Evolutionary conservation across 352 stramenopile species (phyloP).

Genomic region (Plasmopara muralis): DNA sequence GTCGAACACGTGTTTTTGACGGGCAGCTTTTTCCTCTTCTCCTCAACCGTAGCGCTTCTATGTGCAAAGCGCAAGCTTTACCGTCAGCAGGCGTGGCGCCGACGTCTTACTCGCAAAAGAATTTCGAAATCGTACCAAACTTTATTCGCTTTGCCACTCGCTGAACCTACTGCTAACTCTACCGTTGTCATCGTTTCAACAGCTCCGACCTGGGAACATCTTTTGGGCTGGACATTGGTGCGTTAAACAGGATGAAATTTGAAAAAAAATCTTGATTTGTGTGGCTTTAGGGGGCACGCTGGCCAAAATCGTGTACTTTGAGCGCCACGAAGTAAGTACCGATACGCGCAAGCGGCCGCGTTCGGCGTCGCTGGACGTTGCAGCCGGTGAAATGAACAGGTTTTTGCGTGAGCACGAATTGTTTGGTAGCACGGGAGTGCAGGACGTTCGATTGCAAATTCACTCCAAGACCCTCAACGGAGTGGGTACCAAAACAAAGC

Average conservation of each 20-base stretch:
- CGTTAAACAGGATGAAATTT: neutral
- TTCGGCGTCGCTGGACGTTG: conserved; percentile 70
- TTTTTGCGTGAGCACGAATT: conserved; percentile 78
- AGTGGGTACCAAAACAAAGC: conserved; percentile 20
- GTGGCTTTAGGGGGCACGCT: conserved; percentile 79
- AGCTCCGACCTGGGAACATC: conserved; percentile 80
- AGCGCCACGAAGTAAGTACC: conserved; percentile 49
- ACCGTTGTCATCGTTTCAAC: neutral
- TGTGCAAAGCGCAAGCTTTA: no score
- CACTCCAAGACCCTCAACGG: conserved; percentile 86
- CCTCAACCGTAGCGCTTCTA: no score
- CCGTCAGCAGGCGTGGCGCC: no score
- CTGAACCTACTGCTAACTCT: no score
- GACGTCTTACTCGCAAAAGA: no score
- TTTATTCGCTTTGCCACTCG: no score
- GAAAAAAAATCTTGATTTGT: conserved; percentile 2
- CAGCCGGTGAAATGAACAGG: conserved; percentile 75
- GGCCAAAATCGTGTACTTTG: conserved; percentile 95
- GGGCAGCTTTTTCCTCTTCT: no score
- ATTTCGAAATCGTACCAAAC: no score
- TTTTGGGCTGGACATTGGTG: conserved; percentile 82
- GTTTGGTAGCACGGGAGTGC: conserved; percentile 77
- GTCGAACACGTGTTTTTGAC: no score
- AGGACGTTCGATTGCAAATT: conserved; percentile 85
- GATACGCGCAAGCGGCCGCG: conserved; percentile 57